Evolutionary conservation across 139 green algal genomes (phyloP).

Genomic region (Pseudopediastrum boryanum): DNA sequence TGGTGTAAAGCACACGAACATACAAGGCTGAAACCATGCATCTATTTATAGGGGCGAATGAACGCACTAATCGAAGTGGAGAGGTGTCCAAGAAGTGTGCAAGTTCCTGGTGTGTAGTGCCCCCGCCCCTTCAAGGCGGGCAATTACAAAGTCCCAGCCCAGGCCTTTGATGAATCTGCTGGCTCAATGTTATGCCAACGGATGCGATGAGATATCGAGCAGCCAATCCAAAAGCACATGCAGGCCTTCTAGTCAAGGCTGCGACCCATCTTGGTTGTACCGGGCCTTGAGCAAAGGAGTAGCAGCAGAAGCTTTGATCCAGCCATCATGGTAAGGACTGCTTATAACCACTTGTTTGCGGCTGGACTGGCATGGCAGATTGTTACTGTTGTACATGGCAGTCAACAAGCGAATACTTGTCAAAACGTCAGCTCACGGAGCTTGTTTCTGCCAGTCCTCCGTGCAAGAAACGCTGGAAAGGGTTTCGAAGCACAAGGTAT

Average conservation of each 20-base stretch:
- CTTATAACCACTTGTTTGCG: background rate
- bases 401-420: background rate
- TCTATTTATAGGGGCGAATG: too few species aligned
- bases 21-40: background rate
- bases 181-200: too few species aligned
- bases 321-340: background rate
- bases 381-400: background rate
- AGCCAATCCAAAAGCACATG: too few species aligned
- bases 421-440: background rate
- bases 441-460: background rate
- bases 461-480: slow-evolving; percentile 30
- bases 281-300: background rate
- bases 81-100: too few species aligned
- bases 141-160: too few species aligned
- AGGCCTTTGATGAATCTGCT: too few species aligned
- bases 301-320: background rate
- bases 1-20: background rate
- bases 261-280: too few species aligned
- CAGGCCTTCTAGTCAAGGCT: too few species aligned
- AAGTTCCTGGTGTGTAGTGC: too few species aligned
- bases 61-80: too few species aligned
- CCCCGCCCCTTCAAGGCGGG: too few species aligned
- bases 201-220: too few species aligned
- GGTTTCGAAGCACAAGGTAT: slow-evolving; percentile 34
- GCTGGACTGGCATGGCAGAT: background rate